phyloP scores from a whole-genome alignment of 495 filamentous ascomycete species.

The Aspergillus sclerotiicarbonarius region DNA sequence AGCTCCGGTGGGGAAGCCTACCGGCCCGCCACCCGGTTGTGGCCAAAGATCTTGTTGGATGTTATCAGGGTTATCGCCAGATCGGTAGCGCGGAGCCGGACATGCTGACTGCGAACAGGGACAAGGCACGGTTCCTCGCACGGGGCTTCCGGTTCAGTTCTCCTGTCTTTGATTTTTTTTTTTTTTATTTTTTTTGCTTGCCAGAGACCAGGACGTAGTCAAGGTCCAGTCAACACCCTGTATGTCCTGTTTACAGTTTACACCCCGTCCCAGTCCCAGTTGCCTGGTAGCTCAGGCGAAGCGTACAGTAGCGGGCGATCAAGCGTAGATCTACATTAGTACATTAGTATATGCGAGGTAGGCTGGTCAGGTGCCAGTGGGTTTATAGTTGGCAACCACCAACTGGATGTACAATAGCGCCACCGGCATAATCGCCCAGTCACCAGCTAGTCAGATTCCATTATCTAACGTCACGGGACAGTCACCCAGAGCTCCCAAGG shows the following conservation, averaged over 20 bases:
- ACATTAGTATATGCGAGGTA: background rate
- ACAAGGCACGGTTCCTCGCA: background rate
- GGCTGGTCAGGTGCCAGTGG: background rate
- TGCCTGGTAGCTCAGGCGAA: background rate
- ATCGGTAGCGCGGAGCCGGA: background rate
- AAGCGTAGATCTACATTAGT: background rate
- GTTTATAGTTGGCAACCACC: too few species aligned
- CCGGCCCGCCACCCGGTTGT: slow-evolving; percentile 23
- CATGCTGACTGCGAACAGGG: background rate
- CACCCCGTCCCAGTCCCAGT: background rate
- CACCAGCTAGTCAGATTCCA: background rate
- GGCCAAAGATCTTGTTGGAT: background rate
- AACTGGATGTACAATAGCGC: too few species aligned
- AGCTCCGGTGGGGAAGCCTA: slow-evolving; percentile 17
- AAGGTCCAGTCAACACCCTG: too few species aligned
- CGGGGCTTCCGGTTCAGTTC: too few species aligned
- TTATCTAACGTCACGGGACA: background rate
- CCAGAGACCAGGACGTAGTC: too few species aligned
- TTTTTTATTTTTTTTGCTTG: background rate
- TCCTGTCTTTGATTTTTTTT: too few species aligned
- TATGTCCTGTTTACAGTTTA: background rate
- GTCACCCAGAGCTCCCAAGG: too few species aligned
- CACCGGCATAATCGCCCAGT: background rate
- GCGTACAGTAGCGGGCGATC: slow-evolving; percentile 12
- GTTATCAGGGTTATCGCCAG: slow-evolving; percentile 5